Evolutionary conservation across 23 red algal species (phyloP).

Genomic region (Porphyridium purpureum): DNA sequence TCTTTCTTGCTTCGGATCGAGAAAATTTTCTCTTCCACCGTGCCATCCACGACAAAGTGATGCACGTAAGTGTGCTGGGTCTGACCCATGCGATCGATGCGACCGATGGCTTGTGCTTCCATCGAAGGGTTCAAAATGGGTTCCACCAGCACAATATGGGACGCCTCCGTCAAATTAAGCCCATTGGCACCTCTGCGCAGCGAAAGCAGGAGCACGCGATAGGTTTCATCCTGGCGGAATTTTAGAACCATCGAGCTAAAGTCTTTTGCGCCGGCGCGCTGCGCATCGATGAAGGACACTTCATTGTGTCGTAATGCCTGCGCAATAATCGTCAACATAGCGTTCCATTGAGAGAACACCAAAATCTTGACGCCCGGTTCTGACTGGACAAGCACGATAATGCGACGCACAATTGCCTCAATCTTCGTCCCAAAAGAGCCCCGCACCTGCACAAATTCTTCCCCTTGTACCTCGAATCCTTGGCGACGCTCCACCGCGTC

Average conservation of each 20-base stretch:
- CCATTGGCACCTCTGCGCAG: slow-evolving; percentile 46
- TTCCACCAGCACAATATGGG: slow-evolving; percentile 75
- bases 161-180: slow-evolving; percentile 72
- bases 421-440: slow-evolving; percentile 17
- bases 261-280: slow-evolving; percentile 3
- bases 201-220: slow-evolving; percentile 45
- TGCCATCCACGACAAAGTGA: slow-evolving; percentile 52
- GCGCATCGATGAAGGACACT: slow-evolving; percentile 10
- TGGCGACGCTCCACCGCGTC: not conserved
- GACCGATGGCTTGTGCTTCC: slow-evolving; percentile 67
- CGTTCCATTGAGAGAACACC: slow-evolving; percentile 80
- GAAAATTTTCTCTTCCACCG: slow-evolving; percentile 72
- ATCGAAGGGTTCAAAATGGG: slow-evolving; percentile 25
- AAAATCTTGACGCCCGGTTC: slow-evolving; percentile 13
- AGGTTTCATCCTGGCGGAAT: not conserved
- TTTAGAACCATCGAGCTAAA: not conserved
- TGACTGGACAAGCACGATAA: not conserved
- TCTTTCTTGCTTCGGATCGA: too few species aligned
- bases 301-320: slow-evolving; percentile 22
- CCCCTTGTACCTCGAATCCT: not conserved
- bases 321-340: slow-evolving; percentile 37
- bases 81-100: slow-evolving; percentile 84
- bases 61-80: slow-evolving; percentile 59
- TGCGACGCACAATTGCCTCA: not conserved
- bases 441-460: too few species aligned